phyloP scores from a whole-genome alignment of 2,329 filamentous ascomycete genomes.

The Thielaviopsis populi region DNA sequence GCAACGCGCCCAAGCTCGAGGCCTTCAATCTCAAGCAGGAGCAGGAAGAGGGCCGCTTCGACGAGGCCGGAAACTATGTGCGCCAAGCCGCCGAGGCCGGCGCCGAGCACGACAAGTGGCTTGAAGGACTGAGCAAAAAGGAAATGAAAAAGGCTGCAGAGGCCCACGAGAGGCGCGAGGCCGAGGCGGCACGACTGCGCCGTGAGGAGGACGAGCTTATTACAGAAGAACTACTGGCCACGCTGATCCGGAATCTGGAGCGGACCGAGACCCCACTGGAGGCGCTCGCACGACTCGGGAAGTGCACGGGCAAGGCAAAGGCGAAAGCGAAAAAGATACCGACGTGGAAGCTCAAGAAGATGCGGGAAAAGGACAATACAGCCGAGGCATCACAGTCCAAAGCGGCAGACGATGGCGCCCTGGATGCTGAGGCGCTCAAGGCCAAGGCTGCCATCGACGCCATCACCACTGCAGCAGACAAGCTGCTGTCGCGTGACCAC shows the following conservation, averaged over 20 bases:
- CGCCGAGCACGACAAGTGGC: constrained; percentile 79
- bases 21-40: constrained; percentile 89
- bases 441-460: constrained; percentile 61
- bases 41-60: constrained; percentile 84
- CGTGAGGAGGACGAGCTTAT: constrained; percentile 60
- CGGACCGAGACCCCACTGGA: constrained; percentile 76
- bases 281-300: constrained; percentile 67
- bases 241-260: constrained; percentile 59
- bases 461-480: constrained; percentile 82
- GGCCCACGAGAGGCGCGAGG: constrained; percentile 72
- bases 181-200: constrained; percentile 55
- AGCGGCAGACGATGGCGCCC: constrained; percentile 54
- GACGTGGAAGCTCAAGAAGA: constrained; percentile 57
- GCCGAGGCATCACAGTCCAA: constrained; percentile 33
- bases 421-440: constrained; percentile 53
- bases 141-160: constrained; percentile 80
- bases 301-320: constrained; percentile 39
- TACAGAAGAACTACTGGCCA: constrained; percentile 56
- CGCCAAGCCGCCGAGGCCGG: constrained; percentile 81
- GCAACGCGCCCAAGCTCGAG: constrained; percentile 83
- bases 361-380: constrained; percentile 35
- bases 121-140: constrained; percentile 84
- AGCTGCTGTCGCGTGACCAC: constrained; percentile 66
- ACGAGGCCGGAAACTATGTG: constrained; percentile 81
- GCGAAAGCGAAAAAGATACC: constrained; percentile 41